These are phyloP conservation scores for Syzygium oleosum DNA, from an alignment of 345 rosid species.

Conservation along the genomic window DNA sequence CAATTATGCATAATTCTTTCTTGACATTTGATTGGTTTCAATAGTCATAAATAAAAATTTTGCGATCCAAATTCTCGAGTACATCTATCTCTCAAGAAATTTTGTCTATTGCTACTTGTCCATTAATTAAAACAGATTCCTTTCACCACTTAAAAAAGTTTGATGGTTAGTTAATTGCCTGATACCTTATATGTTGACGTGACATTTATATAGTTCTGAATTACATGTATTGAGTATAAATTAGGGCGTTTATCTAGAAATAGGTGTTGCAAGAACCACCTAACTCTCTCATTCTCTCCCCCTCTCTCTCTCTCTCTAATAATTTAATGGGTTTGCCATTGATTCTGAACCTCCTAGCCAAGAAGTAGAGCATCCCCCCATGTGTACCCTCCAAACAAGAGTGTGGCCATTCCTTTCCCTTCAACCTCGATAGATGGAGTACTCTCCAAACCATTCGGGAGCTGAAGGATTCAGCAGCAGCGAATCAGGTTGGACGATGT, in stretches of 20 bases:
- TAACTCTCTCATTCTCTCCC: not conserved
- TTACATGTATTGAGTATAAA: not conserved
- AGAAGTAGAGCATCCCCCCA: not conserved
- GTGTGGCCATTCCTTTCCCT: not conserved
- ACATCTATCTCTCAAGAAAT: not conserved
- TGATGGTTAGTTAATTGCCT: not conserved
- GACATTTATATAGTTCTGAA: not conserved
- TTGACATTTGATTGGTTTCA: not conserved
- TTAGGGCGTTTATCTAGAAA: not conserved
- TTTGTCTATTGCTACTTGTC: not conserved
- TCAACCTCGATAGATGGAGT: not conserved
- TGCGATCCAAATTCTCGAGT: not conserved
- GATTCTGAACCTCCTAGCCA: not conserved
- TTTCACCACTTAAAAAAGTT: not conserved
- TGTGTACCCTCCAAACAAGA: not conserved
- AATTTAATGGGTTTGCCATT: not conserved
- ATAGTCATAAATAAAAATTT: not conserved
- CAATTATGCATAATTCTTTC: not conserved
- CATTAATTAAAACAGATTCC: not conserved
- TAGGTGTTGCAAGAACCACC: not conserved
- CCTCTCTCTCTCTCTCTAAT: not conserved
- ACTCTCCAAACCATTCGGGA: not conserved
- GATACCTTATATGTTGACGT: not conserved
- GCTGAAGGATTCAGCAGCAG: slow-evolving; percentile 12
- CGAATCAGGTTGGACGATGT: slow-evolving; percentile 16